Evolutionary conservation across 164 flowering plant genomes (phyloP).

Genomic region (Vitis riparia): DNA sequence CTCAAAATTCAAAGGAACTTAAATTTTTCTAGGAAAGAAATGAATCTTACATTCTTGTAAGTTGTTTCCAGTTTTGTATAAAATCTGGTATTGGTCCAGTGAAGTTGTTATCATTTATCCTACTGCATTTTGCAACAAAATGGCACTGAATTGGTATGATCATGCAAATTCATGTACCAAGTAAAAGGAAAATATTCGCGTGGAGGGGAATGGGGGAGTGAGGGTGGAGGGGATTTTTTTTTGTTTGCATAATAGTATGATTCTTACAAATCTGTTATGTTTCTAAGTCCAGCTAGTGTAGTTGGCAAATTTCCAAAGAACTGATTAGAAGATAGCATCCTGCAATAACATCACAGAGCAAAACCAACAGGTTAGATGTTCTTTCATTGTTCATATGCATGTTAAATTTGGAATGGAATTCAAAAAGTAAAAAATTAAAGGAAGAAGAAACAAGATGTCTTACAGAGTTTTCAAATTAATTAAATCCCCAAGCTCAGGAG

Average conservation of each 20-base stretch:
- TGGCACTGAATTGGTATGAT: too few relatives aligned
- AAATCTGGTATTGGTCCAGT: conserved; percentile 55
- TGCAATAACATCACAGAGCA: conserved; percentile 10
- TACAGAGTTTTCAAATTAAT: conserved; percentile 32
- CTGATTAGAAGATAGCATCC: conserved; percentile 43
- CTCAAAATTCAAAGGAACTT: background rate
- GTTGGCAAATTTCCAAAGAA: conserved; percentile 48
- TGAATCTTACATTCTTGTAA: too few relatives aligned
- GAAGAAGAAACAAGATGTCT: conserved; percentile 3
- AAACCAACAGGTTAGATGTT: background rate
- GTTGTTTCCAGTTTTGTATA: conserved; percentile 49
- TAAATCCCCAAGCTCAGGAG: conserved; percentile 37
- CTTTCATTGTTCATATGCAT: background rate
- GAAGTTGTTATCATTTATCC: conserved; percentile 62
- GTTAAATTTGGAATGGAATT: background rate
- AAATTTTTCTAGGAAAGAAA: too few relatives aligned
- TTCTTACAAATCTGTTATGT: conserved; percentile 47
- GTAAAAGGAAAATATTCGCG: too few relatives aligned
- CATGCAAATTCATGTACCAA: too few relatives aligned
- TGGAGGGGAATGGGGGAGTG: too few relatives aligned
- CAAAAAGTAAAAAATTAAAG: background rate
- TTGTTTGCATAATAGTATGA: too few relatives aligned
- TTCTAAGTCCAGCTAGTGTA: conserved; percentile 33
- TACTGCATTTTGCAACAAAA: conserved; percentile 34
- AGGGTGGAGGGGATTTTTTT: too few relatives aligned